A percentile compares a stretch with the other conserved stretches of the same genome.
Evolutionary conservation across 208 protist genomes (phyloP).

Genomic region (Wallacemonas sp.): DNA sequence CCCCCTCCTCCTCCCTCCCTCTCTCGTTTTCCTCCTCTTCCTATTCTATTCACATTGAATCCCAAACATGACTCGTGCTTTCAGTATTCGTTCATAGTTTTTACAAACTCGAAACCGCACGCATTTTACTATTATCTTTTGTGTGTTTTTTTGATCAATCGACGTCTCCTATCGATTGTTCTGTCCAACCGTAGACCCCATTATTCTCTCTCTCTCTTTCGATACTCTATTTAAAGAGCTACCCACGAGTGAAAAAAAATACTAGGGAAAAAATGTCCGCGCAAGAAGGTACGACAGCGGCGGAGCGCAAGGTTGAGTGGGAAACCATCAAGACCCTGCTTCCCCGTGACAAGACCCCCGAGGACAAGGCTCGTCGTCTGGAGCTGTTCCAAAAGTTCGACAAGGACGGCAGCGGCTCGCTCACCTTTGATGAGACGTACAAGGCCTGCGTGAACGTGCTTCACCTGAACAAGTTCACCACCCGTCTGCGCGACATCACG

Average conservation of each 20-base stretch:
- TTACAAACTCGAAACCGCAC: too few species aligned
- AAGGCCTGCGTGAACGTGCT: conserved; percentile 34
- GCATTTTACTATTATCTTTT: background rate
- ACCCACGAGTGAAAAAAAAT: conserved; percentile 2
- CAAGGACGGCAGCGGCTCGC: conserved; percentile 15
- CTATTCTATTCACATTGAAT: background rate
- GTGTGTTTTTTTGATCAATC: background rate
- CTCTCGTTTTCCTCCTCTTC: background rate
- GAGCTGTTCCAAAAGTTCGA: conserved; percentile 38
- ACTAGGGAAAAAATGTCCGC: conserved; percentile 26
- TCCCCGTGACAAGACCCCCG: conserved; percentile 28
- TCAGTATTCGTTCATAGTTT: too few species aligned
- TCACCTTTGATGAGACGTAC: conserved; percentile 32
- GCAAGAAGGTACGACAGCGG: conserved; percentile 39
- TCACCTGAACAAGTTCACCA: conserved; percentile 40
- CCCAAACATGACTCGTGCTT: too few species aligned
- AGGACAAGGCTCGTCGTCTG: conserved; percentile 31
- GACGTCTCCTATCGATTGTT: too few species aligned
- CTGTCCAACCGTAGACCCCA: too few species aligned
- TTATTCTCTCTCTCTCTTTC: background rate
- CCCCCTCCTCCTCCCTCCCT: background rate
- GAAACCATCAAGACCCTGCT: conserved; percentile 24
- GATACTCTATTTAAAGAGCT: too few species aligned
- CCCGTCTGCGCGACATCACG: conserved; percentile 33
- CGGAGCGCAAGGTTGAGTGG: conserved; percentile 34